A percentile compares a stretch with the other conserved stretches of the same genome.
These are phyloP conservation scores for Lasiodiplodia theobromae DNA, from an alignment of 2,329 filamentous ascomycete genomes.

Conservation along the genomic window DNA sequence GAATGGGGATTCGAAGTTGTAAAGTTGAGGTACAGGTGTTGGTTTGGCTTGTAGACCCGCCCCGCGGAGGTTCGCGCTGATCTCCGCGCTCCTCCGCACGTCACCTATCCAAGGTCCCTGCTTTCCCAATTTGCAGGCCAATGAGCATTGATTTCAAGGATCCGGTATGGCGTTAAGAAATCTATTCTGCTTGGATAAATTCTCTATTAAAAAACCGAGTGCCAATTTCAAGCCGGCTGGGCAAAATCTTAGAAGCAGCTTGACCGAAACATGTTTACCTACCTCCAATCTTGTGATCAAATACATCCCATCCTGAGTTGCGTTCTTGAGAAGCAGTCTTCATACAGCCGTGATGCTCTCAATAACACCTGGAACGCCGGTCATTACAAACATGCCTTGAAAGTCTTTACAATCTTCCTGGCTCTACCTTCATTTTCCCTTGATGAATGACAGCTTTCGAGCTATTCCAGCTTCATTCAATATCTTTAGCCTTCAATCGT, in stretches of 20 bases:
- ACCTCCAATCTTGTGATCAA: not conserved
- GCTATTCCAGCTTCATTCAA: not conserved
- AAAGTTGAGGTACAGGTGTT: constrained; percentile 18
- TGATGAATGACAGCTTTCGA: not conserved
- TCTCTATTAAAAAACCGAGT: too few relatives aligned
- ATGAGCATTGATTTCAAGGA: not conserved
- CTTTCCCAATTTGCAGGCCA: not conserved
- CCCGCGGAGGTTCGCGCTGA: constrained; percentile 22
- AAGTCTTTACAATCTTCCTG: not conserved
- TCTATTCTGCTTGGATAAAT: not conserved
- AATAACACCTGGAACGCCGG: not conserved
- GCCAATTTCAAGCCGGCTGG: too few relatives aligned
- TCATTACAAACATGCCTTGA: not conserved
- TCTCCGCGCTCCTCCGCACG: constrained; percentile 25
- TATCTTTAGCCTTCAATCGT: not conserved
- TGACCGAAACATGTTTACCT: not conserved
- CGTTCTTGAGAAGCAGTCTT: not conserved
- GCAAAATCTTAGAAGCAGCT: not conserved
- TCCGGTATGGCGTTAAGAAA: not conserved
- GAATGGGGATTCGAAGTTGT: not conserved
- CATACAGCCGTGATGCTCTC: not conserved
- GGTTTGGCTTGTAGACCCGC: not conserved
- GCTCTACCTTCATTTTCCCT: not conserved
- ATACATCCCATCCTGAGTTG: not conserved
- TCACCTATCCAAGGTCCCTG: not conserved